Evolutionary conservation across 2,329 filamentous ascomycete species (phyloP), one percentile per base, ranked within the genome.

Genomic region (Fusarium sp.): DNA sequence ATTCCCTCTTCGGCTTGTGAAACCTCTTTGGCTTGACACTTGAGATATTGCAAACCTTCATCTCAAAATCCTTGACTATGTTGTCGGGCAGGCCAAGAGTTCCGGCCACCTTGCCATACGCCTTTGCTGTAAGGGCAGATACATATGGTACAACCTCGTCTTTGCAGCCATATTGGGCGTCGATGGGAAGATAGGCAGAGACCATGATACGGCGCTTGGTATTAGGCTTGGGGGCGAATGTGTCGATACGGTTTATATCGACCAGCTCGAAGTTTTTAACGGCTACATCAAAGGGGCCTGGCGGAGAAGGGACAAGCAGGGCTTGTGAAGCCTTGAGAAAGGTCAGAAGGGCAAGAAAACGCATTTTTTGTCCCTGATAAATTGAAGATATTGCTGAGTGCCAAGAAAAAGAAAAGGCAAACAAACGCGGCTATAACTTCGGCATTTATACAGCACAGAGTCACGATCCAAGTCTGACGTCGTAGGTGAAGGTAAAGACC

Each of bases 1-100:
- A 73, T 3, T 61, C 16, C 5, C 56, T 67, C 13, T 40, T 38
- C 16, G 19, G 7, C 6, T 42, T 30, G 1, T 60, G 30, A 19
- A 16, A 25, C 1, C 30, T 35, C 4, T 33, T 28, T 4, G 46
- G 7, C 2, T 60, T 63, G 8, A 64, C 33, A 9, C 32, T 70
- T 6, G 49, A 72, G 11, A 73, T 67, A 10, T 73, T 33, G 13
- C 70, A 73, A 5, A 70, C 54, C 33, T 73, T 50, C 40, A 73
- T 73, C 9, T 67, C 37, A 0, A 73, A 73, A 2, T 32, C 33
- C 0, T 40, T 15, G 1, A 65, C 5, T 3, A 49, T 56, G 13
- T 42, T 49, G 1, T 64, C 12, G 0, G 60, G 63, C 0, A 65
- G 18, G 0, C 63, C 63, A 5, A 65, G 40, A 1, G 16, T 21